Base-by-base conservation (phyloP, 495 filamentous ascomycete genomes). In the Tuber calosporum region DNA sequence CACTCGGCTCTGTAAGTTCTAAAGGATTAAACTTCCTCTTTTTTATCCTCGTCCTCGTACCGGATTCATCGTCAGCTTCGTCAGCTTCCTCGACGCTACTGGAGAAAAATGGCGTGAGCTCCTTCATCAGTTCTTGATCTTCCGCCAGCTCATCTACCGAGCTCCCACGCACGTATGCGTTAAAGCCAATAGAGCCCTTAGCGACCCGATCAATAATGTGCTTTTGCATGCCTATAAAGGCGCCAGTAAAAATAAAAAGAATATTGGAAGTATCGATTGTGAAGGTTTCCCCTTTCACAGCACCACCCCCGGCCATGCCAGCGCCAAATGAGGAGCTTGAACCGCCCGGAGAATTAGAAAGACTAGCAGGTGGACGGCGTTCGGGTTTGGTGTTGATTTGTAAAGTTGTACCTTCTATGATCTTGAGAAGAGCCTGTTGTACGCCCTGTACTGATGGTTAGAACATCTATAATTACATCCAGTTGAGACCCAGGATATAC, bases 261-360 rank as follows among this genome's bases (percentile, higher is more conserved):
- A 99, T 99, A 77, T 97, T 97, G 73, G 93, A 92, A 0, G 95
- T 99, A 76, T 93, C 91, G 66, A 99, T 88, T 70, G 91, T 96
- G 84, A 91, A 97, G 20, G 91, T 88, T 80, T 98, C 95, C 13
- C 89, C 88, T 82, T 96, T 97, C 1, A 85, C 84, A 8, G 86
- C 80, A 77, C 84, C 80, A 78, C 85, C 67, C 70, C 76, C 36
- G 75, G 79, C 76, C 4, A 72, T 45, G 20, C 66, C 74, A 6
- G 73, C 69, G n/a, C 71, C 72, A 2, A 78, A 74, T 13, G 76
- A 70, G 15, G 75, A 71, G 34, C 39, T 68, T 17, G 75, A 67
- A 20, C 68, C 53, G 2, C 40, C 71, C 1, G 79, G 79, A 66
- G 22, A 73, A 68, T 75, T 75, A 34, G 80, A 77, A 69, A 79